Conservation (phyloP, 2,329 filamentous ascomycete species). For the Microascus cirrosus region DNA sequence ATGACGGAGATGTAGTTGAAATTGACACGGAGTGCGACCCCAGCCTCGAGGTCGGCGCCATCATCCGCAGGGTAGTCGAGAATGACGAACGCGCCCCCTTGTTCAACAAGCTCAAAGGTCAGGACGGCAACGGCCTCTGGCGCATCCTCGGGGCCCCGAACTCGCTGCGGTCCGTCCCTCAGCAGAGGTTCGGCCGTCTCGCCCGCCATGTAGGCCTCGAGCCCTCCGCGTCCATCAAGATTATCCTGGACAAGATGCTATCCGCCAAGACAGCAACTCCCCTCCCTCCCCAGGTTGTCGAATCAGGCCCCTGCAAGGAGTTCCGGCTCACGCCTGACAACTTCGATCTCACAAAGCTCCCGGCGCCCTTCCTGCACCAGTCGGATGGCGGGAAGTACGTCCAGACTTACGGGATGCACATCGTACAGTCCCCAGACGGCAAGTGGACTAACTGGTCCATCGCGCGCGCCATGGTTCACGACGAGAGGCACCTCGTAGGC, state of each 20-base stretch:
- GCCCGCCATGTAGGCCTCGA: slow-evolving; percentile 28
- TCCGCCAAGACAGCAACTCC: slow-evolving; percentile 18
- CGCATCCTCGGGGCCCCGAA: slow-evolving; percentile 33
- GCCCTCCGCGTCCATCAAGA: slow-evolving; percentile 20
- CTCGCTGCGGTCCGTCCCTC: slow-evolving; percentile 19
- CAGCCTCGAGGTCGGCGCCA: slow-evolving; percentile 32
- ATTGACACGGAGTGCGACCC: slow-evolving; percentile 30
- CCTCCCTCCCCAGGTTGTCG: slow-evolving; percentile 19
- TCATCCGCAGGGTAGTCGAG: slow-evolving; percentile 32
- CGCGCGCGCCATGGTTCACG: slow-evolving; percentile 32
- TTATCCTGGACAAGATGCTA: slow-evolving; percentile 29
- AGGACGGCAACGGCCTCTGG: slow-evolving; percentile 29
- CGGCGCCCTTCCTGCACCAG: slow-evolving; percentile 28
- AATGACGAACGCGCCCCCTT: slow-evolving; percentile 33
- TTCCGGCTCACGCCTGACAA: slow-evolving; percentile 21
- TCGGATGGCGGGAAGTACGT: slow-evolving; percentile 37
- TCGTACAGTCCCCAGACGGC: slow-evolving; percentile 30
- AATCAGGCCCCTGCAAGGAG: slow-evolving; percentile 30
- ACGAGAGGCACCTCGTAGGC: slow-evolving; percentile 25
- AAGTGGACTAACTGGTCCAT: slow-evolving; percentile 37
- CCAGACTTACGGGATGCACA: slow-evolving; percentile 37
- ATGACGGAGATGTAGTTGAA: slow-evolving; percentile 31
- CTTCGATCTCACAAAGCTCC: slow-evolving; percentile 29
- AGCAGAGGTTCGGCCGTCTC: slow-evolving; percentile 25
- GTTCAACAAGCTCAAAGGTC: slow-evolving; percentile 38